Base-by-base conservation (phyloP, 805 yeast genomes). In the Cyberlindnera petersonii region DNA sequence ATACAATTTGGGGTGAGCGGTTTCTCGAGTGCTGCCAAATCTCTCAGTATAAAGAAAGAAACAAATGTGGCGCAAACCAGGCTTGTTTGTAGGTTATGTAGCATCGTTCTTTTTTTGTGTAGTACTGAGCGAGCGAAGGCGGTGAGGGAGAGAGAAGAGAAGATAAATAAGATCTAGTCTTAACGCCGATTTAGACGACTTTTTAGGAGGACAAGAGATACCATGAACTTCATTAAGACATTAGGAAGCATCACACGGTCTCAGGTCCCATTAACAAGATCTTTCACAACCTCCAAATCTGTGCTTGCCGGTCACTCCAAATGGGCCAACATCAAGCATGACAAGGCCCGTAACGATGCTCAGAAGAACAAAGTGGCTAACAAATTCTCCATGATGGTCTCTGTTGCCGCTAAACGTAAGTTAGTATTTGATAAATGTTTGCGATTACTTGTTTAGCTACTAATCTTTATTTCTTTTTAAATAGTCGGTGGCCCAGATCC, bases 271-370 rank as follows among this genome's bases (percentile, higher is more conserved):
- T n/a, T n/a, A n/a, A n/a, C 34, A 14, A 35, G 46, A 36, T 26
- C 28, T 20, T 15, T 42, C 19, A 37, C 46, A 13, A 35, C 44
- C 6, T 13, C 49, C 2, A 28, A 37, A 8, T 3, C 16, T 11
- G 7, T 32, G 1, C 36, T 39, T 4, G 64, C 68, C 5, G 98
- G 98, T 1, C 98, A 91, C 61, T 82, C 86, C 26, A 91, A 89
- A 62, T 91, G 98, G 98, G 86, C 94, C 30, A 86, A 85, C 33
- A 91, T 93, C 50, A 84, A 88, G 56, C 97, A 88, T 58, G 93
- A 85, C 58, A 91, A 91, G 63, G 95, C 95, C 39, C 86, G 86
- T 47, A 87, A 88, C 55, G 98, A 91, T 64, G 85, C 87, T 16
- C 77, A 74, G 42, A 80, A 77, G 59, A 81, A 86, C 43, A 74